phyloP scores from a whole-genome alignment of 2,329 filamentous ascomycete genomes.

The Venturiaceae sp. region DNA sequence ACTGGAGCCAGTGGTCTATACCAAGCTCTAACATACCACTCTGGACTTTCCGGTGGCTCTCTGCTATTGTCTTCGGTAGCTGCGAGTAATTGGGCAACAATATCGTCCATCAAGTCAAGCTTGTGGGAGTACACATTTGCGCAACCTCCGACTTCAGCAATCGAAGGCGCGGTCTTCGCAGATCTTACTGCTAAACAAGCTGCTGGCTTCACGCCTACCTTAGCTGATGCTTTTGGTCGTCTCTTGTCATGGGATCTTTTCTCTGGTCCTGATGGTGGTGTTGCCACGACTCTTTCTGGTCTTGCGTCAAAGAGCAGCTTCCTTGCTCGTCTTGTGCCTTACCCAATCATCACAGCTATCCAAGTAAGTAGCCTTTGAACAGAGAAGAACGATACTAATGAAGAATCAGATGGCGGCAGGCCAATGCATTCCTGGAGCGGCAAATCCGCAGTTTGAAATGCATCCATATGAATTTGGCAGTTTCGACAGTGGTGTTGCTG shows the following conservation, averaged over 20 bases:
- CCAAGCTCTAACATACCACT: slow-evolving; percentile 36
- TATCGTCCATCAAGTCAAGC: slow-evolving; percentile 26
- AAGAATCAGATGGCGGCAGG: slow-evolving; percentile 51
- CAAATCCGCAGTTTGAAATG: slow-evolving; percentile 56
- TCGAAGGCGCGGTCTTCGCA: slow-evolving; percentile 18
- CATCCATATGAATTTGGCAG: slow-evolving; percentile 57
- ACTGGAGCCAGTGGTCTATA: slow-evolving; percentile 30
- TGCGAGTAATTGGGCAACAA: slow-evolving; percentile 37
- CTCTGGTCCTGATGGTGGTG: slow-evolving; percentile 25
- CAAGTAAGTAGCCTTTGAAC: slow-evolving; percentile 24
- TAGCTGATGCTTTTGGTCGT: slow-evolving; percentile 32
- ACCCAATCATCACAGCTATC: slow-evolving; percentile 34
- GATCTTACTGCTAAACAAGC: slow-evolving; percentile 26
- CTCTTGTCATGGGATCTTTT: slow-evolving; percentile 31
- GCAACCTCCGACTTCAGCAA: slow-evolving; percentile 25
- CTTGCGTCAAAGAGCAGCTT: slow-evolving; percentile 28
- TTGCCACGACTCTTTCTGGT: slow-evolving; percentile 24
- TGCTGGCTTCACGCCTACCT: slow-evolving; percentile 28
- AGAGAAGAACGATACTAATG: too few species aligned
- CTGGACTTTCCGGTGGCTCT: slow-evolving; percentile 34
- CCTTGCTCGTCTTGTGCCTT: slow-evolving; percentile 28
- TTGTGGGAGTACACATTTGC: slow-evolving; percentile 32
- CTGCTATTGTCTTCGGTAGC: slow-evolving; percentile 36
- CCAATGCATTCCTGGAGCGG: slow-evolving; percentile 27
- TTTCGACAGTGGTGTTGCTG: slow-evolving; percentile 49